These are phyloP conservation scores for Aspergillus piperis DNA, from an alignment of 2,329 filamentous ascomycete genomes.

Conservation along the genomic window DNA sequence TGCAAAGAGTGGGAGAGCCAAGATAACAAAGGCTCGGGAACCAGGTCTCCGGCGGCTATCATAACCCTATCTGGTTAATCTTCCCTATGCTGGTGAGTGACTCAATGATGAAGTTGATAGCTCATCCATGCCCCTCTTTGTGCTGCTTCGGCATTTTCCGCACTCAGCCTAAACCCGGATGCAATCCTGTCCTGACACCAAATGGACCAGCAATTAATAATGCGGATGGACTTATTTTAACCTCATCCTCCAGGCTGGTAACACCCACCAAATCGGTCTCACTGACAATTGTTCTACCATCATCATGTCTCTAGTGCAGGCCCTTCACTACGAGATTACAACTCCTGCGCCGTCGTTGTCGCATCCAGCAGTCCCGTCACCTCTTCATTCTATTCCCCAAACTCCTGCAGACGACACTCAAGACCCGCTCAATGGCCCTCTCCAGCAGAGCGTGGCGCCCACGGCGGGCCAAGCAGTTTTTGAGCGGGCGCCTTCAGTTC, in stretches of 20 bases:
- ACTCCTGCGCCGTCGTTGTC: background rate
- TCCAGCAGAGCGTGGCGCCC: slow-evolving; percentile 12
- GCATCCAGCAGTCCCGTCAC: background rate
- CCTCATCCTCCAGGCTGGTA: background rate
- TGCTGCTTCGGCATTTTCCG: background rate
- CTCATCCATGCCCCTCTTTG: background rate
- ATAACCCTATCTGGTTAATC: background rate
- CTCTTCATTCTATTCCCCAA: background rate
- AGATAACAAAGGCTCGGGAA: background rate
- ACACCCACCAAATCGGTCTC: too few species aligned
- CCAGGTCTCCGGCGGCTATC: background rate
- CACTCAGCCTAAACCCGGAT: background rate
- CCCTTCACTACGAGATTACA: slow-evolving; percentile 7
- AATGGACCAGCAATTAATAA: too few species aligned
- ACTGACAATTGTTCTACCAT: too few species aligned
- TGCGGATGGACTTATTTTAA: background rate
- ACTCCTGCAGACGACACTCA: background rate
- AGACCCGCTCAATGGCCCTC: background rate
- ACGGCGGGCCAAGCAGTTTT: slow-evolving; percentile 25
- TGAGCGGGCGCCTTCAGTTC: slow-evolving; percentile 18
- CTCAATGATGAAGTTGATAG: background rate
- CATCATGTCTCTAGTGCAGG: slow-evolving; percentile 8
- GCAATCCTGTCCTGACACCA: background rate
- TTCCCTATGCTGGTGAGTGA: background rate
- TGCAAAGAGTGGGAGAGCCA: background rate